These are phyloP conservation scores for Colletotrichum agaves DNA, from an alignment of 2,329 filamentous ascomycete species.

Conservation along the genomic window DNA sequence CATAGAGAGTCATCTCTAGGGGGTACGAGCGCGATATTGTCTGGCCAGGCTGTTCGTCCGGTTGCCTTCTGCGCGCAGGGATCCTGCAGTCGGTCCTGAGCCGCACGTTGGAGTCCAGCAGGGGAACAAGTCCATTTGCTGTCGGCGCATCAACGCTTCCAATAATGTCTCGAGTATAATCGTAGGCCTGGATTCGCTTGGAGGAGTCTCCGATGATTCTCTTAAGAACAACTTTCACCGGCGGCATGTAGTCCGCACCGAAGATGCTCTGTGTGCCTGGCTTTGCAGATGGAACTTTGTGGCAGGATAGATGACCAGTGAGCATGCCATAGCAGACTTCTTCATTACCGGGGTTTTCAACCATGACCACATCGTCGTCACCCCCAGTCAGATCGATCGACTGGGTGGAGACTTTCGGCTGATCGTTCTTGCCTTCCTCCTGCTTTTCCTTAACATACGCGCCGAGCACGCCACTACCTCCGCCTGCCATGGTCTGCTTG, in stretches of 20 bases:
- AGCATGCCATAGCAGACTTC: slow-evolving; percentile 86
- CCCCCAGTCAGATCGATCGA: slow-evolving; percentile 70
- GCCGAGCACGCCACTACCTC: slow-evolving; percentile 67
- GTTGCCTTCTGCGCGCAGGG: slow-evolving; percentile 70
- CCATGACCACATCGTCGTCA: slow-evolving; percentile 69
- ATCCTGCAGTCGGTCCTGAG: slow-evolving; percentile 81
- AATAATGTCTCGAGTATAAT: slow-evolving; percentile 77
- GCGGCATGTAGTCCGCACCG: slow-evolving; percentile 72
- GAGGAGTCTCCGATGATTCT: slow-evolving; percentile 65
- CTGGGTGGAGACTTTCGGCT: slow-evolving; percentile 45
- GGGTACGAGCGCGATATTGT: slow-evolving; percentile 69
- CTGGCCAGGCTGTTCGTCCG: slow-evolving; percentile 73
- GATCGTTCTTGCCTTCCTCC: slow-evolving; percentile 52
- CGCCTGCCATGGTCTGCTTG: slow-evolving; percentile 52
- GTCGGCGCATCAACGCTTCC: slow-evolving; percentile 78
- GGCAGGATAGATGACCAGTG: slow-evolving; percentile 74
- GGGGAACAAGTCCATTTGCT: slow-evolving; percentile 73
- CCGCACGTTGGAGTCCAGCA: slow-evolving; percentile 75
- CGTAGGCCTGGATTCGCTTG: slow-evolving; percentile 76
- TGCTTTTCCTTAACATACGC: slow-evolving; percentile 73
- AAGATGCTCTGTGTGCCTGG: slow-evolving; percentile 70
- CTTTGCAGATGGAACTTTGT: slow-evolving; percentile 75
- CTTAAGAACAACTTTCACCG: slow-evolving; percentile 77
- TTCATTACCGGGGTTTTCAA: slow-evolving; percentile 71
- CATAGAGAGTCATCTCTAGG: slow-evolving; percentile 83